phyloP scores from a whole-genome alignment of 2,329 filamentous ascomycete genomes.

The Phymatotrichopsis omnivora region DNA sequence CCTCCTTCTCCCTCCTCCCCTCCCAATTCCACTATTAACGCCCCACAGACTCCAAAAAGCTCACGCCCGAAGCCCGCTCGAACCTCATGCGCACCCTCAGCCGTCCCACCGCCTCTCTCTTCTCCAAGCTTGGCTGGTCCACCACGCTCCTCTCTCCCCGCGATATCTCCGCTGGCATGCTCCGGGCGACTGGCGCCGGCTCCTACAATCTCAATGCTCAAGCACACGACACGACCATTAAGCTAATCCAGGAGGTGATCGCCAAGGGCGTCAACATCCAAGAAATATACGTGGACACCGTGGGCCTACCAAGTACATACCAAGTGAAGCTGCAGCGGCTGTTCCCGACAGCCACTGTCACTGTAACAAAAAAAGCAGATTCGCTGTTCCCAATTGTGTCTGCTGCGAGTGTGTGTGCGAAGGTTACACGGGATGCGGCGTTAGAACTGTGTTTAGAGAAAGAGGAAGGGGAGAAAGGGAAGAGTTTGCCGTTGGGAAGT shows the following conservation, averaged over 20 bases:
- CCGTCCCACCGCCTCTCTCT: slow-evolving; percentile 78
- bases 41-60: slow-evolving; percentile 51
- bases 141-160: slow-evolving; percentile 64
- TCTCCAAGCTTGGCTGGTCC: slow-evolving; percentile 77
- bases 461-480: slow-evolving; percentile 34
- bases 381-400: slow-evolving; percentile 56
- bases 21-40: slow-evolving; percentile 38
- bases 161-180: slow-evolving; percentile 78
- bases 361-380: slow-evolving; percentile 63
- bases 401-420: slow-evolving; percentile 79
- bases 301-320: slow-evolving; percentile 61
- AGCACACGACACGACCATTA: slow-evolving; percentile 50
- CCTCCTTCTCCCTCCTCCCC: background rate
- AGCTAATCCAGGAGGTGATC: slow-evolving; percentile 64
- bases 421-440: slow-evolving; percentile 86
- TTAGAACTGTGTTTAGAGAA: slow-evolving; percentile 55
- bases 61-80: slow-evolving; percentile 51
- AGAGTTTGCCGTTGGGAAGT: slow-evolving; percentile 63
- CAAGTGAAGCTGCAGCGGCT: slow-evolving; percentile 74
- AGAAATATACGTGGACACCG: slow-evolving; percentile 75
- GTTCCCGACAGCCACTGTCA: slow-evolving; percentile 87
- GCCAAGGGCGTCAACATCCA: slow-evolving; percentile 74
- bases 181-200: slow-evolving; percentile 72
- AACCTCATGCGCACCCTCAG: slow-evolving; percentile 57
- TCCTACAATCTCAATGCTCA: slow-evolving; percentile 95